phyloP scores from a whole-genome alignment of 2,329 filamentous ascomycete species.

The Pseudocercospora pini-densiflorae region DNA sequence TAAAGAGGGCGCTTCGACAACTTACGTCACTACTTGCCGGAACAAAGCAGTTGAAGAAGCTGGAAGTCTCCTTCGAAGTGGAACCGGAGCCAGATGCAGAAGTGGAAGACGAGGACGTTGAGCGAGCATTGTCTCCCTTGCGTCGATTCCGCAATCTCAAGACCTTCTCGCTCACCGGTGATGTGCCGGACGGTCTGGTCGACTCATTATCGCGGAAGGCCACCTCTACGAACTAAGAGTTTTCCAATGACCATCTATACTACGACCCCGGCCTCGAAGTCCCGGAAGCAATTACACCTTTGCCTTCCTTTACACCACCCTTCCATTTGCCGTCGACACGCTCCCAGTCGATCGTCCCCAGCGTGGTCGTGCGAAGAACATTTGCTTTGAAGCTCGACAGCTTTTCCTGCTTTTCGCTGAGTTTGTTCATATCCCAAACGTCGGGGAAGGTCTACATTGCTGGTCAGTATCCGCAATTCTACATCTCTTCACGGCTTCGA shows the following conservation, averaged over 20 bases:
- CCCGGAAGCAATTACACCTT: constrained; percentile 8
- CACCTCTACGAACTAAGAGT: not conserved
- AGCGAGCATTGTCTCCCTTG: not conserved
- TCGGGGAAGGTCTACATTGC: constrained; percentile 38
- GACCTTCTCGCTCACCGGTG: not conserved
- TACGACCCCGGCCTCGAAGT: not conserved
- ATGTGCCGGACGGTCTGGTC: not conserved
- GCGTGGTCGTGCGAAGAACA: constrained; percentile 41
- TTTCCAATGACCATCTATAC: not conserved
- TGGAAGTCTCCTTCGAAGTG: not conserved
- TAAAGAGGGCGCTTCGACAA: not conserved
- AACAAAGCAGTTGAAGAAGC: not conserved
- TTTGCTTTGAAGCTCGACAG: constrained; percentile 44
- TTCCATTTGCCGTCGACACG: constrained; percentile 40
- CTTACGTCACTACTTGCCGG: not conserved
- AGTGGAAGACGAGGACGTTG: not conserved
- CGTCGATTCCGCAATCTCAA: not conserved
- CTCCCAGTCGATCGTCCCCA: constrained; percentile 42
- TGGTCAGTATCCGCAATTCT: constrained; percentile 35
- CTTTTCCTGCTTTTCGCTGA: constrained; percentile 41
- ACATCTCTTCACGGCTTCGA: not conserved
- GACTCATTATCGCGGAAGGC: not conserved
- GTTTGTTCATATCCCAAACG: constrained; percentile 40
- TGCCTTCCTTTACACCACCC: constrained; percentile 34
- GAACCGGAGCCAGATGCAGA: not conserved